phyloP scores from a whole-genome alignment of 805 yeast genomes.

The Kodamaea restingae region DNA sequence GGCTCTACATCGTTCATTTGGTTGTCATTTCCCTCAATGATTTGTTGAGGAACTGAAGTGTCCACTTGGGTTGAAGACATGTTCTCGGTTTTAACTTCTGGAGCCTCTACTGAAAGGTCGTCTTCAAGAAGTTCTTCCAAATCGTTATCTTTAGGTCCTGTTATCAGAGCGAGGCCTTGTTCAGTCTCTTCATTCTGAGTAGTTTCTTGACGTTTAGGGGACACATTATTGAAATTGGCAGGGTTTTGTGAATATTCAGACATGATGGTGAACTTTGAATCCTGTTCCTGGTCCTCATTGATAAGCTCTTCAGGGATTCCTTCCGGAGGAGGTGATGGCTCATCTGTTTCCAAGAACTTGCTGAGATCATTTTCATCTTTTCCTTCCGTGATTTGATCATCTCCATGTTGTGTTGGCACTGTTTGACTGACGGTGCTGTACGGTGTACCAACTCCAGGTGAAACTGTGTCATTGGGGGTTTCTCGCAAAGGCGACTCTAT shows the following conservation, averaged over 20 bases:
- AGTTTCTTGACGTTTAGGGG: not conserved
- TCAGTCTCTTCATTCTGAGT: not conserved
- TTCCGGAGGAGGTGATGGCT: not conserved
- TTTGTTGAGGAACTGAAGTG: not conserved
- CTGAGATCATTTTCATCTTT: not conserved
- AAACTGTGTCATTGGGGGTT: not conserved
- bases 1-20: constrained; percentile 3
- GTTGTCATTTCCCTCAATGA: not conserved
- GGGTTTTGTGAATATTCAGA: not conserved
- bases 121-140: constrained; percentile 3
- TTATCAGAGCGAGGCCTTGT: not conserved
- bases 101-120: not conserved
- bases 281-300: not conserved
- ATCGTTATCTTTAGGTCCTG: not conserved
- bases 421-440: no score
- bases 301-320: not conserved
- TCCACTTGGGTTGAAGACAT: not conserved
- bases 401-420: not conserved
- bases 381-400: not conserved
- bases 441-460: not conserved
- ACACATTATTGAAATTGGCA: not conserved
- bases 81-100: not conserved
- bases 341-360: not conserved
- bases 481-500: constrained; percentile 1
- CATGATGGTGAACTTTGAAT: not conserved